Percentiles rank a stretch among this genome's conserved stretches.
These are phyloP conservation scores for Plasmodium gaboni DNA, from an alignment of 169 alveolate species.

Conservation along the genomic window DNA sequence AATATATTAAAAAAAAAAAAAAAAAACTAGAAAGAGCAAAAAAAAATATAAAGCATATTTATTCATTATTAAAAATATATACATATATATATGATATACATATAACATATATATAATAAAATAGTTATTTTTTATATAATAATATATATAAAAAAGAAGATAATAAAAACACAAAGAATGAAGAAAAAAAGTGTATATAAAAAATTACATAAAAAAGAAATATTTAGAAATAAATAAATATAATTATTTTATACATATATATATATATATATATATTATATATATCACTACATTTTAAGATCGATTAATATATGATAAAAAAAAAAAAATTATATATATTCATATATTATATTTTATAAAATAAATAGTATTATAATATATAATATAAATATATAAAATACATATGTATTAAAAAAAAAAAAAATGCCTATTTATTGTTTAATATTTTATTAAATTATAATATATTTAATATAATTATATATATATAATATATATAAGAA, in stretches of 20 bases:
- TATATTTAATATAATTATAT: too few species aligned
- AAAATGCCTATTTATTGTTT: conserved; percentile 7
- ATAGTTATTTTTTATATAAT: not conserved
- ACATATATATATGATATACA: not conserved
- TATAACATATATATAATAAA: conserved; percentile 5
- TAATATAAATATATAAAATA: too few species aligned
- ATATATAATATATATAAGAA: not conserved
- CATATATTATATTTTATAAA: not conserved
- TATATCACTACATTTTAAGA: conserved; percentile 11
- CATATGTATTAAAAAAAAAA: not conserved
- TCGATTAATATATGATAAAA: not conserved
- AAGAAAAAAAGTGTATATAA: not conserved
- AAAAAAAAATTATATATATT: not conserved
- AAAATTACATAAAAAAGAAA: not conserved
- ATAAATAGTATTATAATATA: too few species aligned
- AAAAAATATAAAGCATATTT: not conserved
- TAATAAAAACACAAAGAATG: conserved; percentile 10
- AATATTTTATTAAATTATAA: too few species aligned
- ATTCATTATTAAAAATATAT: not conserved
- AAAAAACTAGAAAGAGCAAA: conserved; percentile 23
- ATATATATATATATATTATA: too few species aligned
- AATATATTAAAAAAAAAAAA: conserved; percentile 8
- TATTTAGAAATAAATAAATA: conserved; percentile 4
- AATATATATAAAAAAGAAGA: not conserved
- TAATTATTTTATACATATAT: too few species aligned